Base-by-base conservation (phyloP, 202 grass and related monocot genomes). In the Musa balbisiana region DNA sequence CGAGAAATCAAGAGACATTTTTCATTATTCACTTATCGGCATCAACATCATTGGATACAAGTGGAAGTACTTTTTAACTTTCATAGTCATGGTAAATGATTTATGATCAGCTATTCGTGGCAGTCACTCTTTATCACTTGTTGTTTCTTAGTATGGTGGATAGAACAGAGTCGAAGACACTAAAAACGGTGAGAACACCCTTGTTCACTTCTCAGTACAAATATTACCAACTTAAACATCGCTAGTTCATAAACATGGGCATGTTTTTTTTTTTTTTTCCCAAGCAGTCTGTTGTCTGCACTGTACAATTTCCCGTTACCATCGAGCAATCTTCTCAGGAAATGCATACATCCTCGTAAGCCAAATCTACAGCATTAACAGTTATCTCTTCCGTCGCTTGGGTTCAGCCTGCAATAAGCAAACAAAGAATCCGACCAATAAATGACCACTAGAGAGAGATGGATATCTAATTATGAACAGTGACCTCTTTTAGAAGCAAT, bases 361-460 rank as follows among this genome's bases (percentile, higher is more conserved):
- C 52, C 51, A 73, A n/a, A 50, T 10, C 53, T 55, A 55, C 13
- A 16, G 13, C 63, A 22, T 16, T 25, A 19, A 1, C 11, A 25
- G 51, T 73, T 55, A 73, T 52, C 71, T 73, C 53, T 73, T 73
- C n/a, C 71, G 19, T 22, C 71, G 49, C 71, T 73, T 73, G 12
- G 71, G 51, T 73, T 73, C 71, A 55, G 15, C 71, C 71, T 73
- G 52, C 71, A 29, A 27, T 55, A 53, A 55, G 12, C 12, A 27
- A 3, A 10, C 1, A 8, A 56, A 49, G 17, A 69, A 50, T 49
- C 15, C 1, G n/a, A 20, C 2, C 43, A 51, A 51, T 21, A 3
- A 20, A 69, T 12, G 33, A 49, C 16, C 29, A 1, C 16, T 51
- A 51, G 49, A 13, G 49, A 49, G 27, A 0, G 2, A 9, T 10